These are phyloP conservation scores for Asterophora lycoperdoides DNA, from an alignment of 768 basidiomycete species.

Conservation along the genomic window DNA sequence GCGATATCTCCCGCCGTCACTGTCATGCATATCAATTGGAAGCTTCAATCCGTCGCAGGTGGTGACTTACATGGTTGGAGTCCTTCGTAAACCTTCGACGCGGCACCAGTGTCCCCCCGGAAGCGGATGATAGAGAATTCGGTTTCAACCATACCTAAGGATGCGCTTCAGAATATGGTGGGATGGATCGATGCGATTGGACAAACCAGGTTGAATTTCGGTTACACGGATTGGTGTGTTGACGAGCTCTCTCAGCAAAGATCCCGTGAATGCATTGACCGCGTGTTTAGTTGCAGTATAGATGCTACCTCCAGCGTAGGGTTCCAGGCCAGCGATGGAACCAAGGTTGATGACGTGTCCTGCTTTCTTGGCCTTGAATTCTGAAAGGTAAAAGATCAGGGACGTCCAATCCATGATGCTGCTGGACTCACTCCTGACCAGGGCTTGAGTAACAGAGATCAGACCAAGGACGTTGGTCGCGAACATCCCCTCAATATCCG, in stretches of 20 bases:
- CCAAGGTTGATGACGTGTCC: slow-evolving; percentile 96
- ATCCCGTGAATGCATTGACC: slow-evolving; percentile 80
- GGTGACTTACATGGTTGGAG: slow-evolving; percentile 71
- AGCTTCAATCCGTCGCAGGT: not conserved
- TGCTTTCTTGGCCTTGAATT: slow-evolving; percentile 70
- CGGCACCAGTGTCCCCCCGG: slow-evolving; percentile 76
- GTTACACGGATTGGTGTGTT: slow-evolving; percentile 91
- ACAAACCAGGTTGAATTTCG: slow-evolving; percentile 86
- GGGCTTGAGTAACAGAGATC: slow-evolving; percentile 76
- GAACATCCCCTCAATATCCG: slow-evolving; percentile 82
- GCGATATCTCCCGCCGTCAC: slow-evolving; percentile 86
- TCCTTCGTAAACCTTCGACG: slow-evolving; percentile 89
- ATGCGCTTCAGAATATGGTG: not conserved
- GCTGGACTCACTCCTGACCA: slow-evolving; percentile 48
- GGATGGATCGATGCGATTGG: slow-evolving; percentile 11
- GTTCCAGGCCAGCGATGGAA: slow-evolving; percentile 82
- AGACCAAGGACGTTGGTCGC: slow-evolving; percentile 80
- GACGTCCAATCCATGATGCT: not conserved
- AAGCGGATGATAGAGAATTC: slow-evolving; percentile 92
- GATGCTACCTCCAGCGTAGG: slow-evolving; percentile 88
- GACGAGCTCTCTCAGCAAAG: slow-evolving; percentile 82
- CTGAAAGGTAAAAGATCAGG: slow-evolving; percentile 30
- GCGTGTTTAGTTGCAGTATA: slow-evolving; percentile 92
- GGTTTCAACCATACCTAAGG: slow-evolving; percentile 77
- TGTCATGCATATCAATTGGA: slow-evolving; percentile 26